Evolutionary conservation across 1,139 yeast genomes (phyloP), one percentile per base, ranked within the genome.

Genomic region (Hemisphaericaspora xylofermentans): DNA sequence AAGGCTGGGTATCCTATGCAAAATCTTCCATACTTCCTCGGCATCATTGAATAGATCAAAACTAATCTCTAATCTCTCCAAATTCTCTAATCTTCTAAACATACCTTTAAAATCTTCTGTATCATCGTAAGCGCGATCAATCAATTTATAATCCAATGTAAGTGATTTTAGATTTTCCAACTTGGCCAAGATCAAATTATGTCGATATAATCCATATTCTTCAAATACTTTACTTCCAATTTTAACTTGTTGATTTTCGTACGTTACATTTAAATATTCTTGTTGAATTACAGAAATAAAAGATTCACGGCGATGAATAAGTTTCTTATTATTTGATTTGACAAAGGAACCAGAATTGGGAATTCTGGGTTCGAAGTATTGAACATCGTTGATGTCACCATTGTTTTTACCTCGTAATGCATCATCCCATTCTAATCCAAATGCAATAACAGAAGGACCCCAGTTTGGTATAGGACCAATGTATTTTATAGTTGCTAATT

Each of bases 371-470:
- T 61, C 60, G 57, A 89, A 89, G 60, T 88, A 88, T 34, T 63
- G 58, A 5, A 63, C 53, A 2, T 86, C 94, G 35, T 80, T 74
- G 36, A 80, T 77, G 21, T 71, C 68, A 7, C 98, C 98, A 50
- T 79, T 76, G 56, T 93, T 89, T 57, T 87, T 85, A 10, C 98
- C 98, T 37, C 80, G 70, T 4, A 54, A 55, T 1, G 73, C 60
- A 40, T 80, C 70, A 57, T 91, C 97, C 97, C 97, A 91, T 57
- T 91, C 97, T 1, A 91, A 72, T 0, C 97, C 97, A 13, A 78
- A 62, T 0, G 93, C 89, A 0, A 41, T 29, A 0, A 33, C 16
- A 48, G 47, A 2, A 58, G 63, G 58, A 0, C 81, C 78, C 96
- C 96, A 88, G 4, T 63, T 66, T 1, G 53, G 60, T 2, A 88